Base-by-base conservation (phyloP, 257 asterid species). In the Avicennia marina region DNA sequence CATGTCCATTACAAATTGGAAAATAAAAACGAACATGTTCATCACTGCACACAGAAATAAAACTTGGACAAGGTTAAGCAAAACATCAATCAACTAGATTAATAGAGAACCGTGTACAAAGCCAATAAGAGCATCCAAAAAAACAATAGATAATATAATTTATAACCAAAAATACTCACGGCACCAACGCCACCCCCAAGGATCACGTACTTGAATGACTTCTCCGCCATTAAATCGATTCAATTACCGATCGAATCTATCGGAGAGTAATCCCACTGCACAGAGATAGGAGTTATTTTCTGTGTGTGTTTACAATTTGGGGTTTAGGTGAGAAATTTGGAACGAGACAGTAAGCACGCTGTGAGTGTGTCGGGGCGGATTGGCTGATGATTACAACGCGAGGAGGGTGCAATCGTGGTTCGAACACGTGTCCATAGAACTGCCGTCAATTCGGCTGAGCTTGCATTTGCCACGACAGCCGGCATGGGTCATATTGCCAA, bases 141-240 rank as follows among this genome's bases (percentile, higher is more conserved):
- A 43, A 43, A 43, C 49, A 9, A 12, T 6, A 38, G 12, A 64
- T 18, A 27, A 26, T 9, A 50, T 15, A 64, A 57, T 33, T 58
- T 48, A 27, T 2, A 51, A 58, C 16, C 20, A 7, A 34, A 49
- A 26, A 55, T 59, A 83, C 98, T 79, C 76, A 90, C 98, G 5
- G 86, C 96, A 38, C 95, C 67, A 50, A 90, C 96, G 22, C 98
- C 96, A 27, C 98, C 96, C 6, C 98, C 98, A 26, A 87, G 18
- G 78, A 90, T 90, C 77, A 90, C 90, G 76, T 87, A 90, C 73
- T 87, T 87, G 82, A 84, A 84, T 4, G 81, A 73, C 61, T 81
- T 90, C 72, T 77, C 94, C 1, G 95, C 87, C 98, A 87, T 87
- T 31, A 64, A 58, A 42, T 42, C 54, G 33, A 46, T 19, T n/a